A percentile compares a stretch with the other conserved stretches of the same genome.
Evolutionary conservation across 2,329 filamentous ascomycete genomes (phyloP).

Genomic region (Teratosphaeriaceae sp.): DNA sequence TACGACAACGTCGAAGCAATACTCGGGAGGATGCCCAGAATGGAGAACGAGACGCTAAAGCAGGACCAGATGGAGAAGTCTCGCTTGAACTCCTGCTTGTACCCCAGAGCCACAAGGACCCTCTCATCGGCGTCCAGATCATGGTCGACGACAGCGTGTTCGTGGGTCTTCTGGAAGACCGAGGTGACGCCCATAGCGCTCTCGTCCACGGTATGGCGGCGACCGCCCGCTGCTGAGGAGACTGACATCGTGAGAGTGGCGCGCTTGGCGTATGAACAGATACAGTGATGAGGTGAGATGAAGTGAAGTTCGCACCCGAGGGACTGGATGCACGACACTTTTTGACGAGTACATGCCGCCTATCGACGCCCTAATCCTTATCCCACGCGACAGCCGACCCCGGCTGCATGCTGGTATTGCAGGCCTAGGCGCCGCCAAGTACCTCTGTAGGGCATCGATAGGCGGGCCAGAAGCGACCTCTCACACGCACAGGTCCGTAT

Average conservation of each 20-base stretch:
- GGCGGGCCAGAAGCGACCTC: too few species aligned
- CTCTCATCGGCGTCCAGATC: constrained; percentile 14
- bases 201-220: constrained; percentile 6
- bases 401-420: not conserved
- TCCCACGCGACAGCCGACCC: not conserved
- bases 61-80: constrained; percentile 29
- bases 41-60: constrained; percentile 32
- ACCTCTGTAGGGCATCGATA: not conserved
- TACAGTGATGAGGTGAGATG: not conserved
- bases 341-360: not conserved
- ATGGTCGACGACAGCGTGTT: constrained; percentile 14
- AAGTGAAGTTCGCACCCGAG: not conserved
- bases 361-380: too few species aligned
- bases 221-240: constrained; percentile 2
- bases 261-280: not conserved
- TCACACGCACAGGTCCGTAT: not conserved
- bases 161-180: constrained; percentile 12
- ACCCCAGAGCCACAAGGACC: constrained; percentile 13
- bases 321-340: not conserved
- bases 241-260: not conserved
- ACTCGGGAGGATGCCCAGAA: constrained; percentile 33
- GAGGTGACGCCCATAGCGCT: constrained; percentile 11
- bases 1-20: constrained; percentile 33
- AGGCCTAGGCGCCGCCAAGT: not conserved
- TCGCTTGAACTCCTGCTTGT: constrained; percentile 21